Evolutionary conservation across 2,329 filamentous ascomycete genomes (phyloP).

Genomic region (Aspergillus sojae): DNA sequence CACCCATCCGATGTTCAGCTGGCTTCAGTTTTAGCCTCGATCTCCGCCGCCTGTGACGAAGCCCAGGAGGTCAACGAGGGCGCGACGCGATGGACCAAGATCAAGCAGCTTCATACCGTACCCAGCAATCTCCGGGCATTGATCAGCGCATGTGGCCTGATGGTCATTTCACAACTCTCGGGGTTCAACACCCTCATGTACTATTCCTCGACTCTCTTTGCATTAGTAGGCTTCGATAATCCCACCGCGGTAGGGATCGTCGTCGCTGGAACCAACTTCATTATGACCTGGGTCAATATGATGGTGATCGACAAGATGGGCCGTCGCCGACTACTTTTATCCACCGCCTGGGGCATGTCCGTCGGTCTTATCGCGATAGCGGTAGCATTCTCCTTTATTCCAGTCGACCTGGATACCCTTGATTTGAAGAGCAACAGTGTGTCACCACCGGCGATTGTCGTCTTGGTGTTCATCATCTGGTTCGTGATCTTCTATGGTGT

Average conservation of each 20-base stretch:
- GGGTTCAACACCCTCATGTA: constrained; percentile 54
- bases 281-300: constrained; percentile 55
- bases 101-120: constrained; percentile 52
- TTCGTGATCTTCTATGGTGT: constrained; percentile 51
- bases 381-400: constrained; percentile 52
- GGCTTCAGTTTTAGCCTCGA: constrained; percentile 48
- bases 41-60: constrained; percentile 45
- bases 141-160: constrained; percentile 53
- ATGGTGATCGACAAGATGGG: constrained; percentile 51
- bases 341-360: constrained; percentile 50
- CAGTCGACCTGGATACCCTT: constrained; percentile 47
- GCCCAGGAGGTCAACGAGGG: constrained; percentile 43
- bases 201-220: constrained; percentile 48
- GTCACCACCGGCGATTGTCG: constrained; percentile 38
- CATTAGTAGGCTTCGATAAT: constrained; percentile 54
- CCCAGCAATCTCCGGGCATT: constrained; percentile 42
- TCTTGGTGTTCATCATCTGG: constrained; percentile 50
- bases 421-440: constrained; percentile 29
- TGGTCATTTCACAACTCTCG: constrained; percentile 54
- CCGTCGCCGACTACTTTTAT: constrained; percentile 48
- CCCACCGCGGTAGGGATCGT: constrained; percentile 50
- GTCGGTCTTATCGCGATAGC: constrained; percentile 47
- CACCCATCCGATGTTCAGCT: constrained; percentile 45
- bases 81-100: constrained; percentile 46
- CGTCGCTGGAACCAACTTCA: constrained; percentile 40